Percentiles rank a stretch among this genome's conserved stretches.
phyloP scores from a whole-genome alignment of 768 basidiomycete genomes.

The Leucocoprinus birnbaumii region DNA sequence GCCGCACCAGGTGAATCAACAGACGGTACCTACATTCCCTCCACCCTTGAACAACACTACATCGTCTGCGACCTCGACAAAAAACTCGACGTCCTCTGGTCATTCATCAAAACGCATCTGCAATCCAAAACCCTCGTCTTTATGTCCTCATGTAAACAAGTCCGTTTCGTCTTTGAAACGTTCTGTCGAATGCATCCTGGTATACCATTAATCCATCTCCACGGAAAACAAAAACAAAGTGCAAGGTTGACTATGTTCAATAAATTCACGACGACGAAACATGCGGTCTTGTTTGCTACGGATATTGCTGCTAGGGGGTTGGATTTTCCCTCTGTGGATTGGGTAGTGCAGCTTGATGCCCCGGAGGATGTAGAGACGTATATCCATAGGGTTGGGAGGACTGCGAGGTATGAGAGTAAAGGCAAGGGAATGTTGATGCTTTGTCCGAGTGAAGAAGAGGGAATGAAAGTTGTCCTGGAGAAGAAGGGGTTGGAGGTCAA shows the following conservation, averaged over 20 bases:
- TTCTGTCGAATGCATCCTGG: constrained; percentile 97
- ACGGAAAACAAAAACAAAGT: constrained; percentile 97
- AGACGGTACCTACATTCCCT: constrained; percentile 56
- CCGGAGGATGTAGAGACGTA: constrained; percentile 98
- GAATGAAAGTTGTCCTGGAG: constrained; percentile 71
- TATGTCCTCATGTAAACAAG: constrained; percentile 93
- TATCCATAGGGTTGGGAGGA: constrained; percentile 94
- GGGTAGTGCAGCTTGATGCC: constrained; percentile 95
- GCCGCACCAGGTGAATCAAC: constrained; percentile 40
- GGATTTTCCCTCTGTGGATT: constrained; percentile 95
- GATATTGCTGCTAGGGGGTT: constrained; percentile 95
- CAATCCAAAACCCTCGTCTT: constrained; percentile 92
- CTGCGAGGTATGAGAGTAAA: constrained; percentile 88
- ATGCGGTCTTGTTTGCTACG: constrained; percentile 90
- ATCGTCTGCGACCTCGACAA: constrained; percentile 77
- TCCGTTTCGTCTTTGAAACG: constrained; percentile 93
- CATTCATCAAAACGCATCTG: constrained; percentile 92
- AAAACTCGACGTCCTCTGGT: constrained; percentile 91
- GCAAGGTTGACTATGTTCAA: constrained; percentile 81
- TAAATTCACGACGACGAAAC: constrained; percentile 77
- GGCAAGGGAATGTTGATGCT: constrained; percentile 85
- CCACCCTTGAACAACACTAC: constrained; percentile 86
- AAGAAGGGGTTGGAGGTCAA: constrained; percentile 70
- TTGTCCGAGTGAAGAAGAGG: constrained; percentile 89
- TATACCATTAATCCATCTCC: constrained; percentile 86